phyloP scores from a whole-genome alignment of 2,329 filamentous ascomycete genomes.

The Botrytis galanthina region DNA sequence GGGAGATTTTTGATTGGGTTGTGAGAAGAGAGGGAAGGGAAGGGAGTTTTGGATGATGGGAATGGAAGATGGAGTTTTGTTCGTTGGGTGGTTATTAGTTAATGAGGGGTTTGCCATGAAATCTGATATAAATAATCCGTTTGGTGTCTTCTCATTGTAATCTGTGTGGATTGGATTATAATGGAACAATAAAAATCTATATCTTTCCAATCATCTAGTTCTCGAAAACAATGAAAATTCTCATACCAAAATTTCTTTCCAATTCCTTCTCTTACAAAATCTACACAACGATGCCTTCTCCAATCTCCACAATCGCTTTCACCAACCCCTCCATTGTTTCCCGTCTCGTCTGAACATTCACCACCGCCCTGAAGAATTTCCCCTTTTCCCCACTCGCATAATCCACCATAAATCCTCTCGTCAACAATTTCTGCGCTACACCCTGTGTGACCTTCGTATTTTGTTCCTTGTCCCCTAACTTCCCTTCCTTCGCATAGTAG shows the following conservation, averaged over 20 bases:
- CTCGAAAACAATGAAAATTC: no score
- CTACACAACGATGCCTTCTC: conserved; percentile 17
- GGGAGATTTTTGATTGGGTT: not conserved
- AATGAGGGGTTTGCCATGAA: not conserved
- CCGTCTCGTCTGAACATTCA: conserved; percentile 59
- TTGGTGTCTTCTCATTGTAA: no score
- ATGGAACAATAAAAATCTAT: no score
- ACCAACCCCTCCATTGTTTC: conserved; percentile 63
- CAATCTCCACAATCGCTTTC: conserved; percentile 50
- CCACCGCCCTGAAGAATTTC: conserved; percentile 67
- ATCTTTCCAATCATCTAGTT: no score
- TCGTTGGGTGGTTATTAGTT: not conserved
- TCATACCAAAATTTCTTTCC: not conserved
- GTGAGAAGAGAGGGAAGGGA: no score
- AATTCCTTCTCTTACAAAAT: not conserved
- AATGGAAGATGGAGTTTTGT: not conserved
- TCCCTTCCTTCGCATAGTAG: conserved; percentile 66
- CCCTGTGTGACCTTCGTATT: conserved; percentile 56
- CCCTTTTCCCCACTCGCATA: conserved; percentile 53
- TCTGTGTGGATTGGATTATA: no score
- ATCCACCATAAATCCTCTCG: conserved; percentile 65
- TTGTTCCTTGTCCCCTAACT: conserved; percentile 43
- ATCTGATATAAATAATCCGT: no score
- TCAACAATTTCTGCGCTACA: conserved; percentile 54
- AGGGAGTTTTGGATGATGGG: not conserved